Evolutionary conservation across 441 rosid species (phyloP), one percentile per base, ranked within the genome.

Genomic region (Populus trichocarpa): DNA sequence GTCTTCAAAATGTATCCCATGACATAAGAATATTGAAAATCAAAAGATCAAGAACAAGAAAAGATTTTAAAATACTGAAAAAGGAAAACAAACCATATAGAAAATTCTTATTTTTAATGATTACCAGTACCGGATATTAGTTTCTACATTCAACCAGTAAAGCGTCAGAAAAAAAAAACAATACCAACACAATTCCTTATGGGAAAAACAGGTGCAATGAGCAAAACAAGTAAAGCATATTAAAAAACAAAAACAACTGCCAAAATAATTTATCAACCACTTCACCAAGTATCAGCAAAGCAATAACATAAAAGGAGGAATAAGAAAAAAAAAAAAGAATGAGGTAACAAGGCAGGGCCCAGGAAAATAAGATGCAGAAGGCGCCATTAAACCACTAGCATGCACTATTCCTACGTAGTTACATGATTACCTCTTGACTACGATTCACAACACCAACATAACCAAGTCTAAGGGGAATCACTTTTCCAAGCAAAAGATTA

Each of bases 371-470:
- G 12, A n/a, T 7, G 22, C 59, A 16, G 59, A 16, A 50, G n/a
- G 59, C n/a, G 18, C 23, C 65, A 78, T 66, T 28, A 77, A 64
- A 57, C 32, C 70, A 73, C 22, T 26, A 71, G 46, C 26, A 65
- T 26, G 46, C 28, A 65, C 14, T 11, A 46, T 70, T 73, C 78
- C 32, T 16, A 77, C 18, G 25, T 26, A 40, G 10, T 64, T 67
- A 65, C n/a, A 73, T 2, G 30, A 40, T 79, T 92, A 93, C 98
- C 98, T 93, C 97, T 82, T 93, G 98, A 87, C 98, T 86, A 33
- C 98, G 95, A 84, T 92, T 92, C 53, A 93, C 97, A 57, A 93
- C 95, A 75, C 97, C 98, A 64, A 93, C 83, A 46, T 92, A 93
- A 79, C 98, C 98, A 82, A 93, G 96, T 35, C 95, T 87, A 75